A percentile compares a stretch with the other conserved stretches of the same genome.
These are phyloP conservation scores for Heterobasidion occidentale DNA, from an alignment of 1,284 basidiomycete species.

Conservation along the genomic window DNA sequence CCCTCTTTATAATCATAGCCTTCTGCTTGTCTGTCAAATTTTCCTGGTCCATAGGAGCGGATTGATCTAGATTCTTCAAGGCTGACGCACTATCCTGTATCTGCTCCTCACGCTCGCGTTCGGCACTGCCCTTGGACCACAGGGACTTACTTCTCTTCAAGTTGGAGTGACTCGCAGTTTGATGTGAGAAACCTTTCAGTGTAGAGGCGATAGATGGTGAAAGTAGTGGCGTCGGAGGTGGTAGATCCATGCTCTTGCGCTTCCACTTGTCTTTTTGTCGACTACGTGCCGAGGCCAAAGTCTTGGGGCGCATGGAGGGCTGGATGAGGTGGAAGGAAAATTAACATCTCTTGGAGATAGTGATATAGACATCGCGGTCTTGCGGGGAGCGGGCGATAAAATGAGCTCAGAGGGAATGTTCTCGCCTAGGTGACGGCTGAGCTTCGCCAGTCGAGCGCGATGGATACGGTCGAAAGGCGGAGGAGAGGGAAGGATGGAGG, in stretches of 20 bases:
- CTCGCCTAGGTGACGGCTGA: constrained; percentile 32
- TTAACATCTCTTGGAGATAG: background rate
- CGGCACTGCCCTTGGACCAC: constrained; percentile 6
- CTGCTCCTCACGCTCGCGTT: background rate
- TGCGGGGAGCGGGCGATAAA: background rate
- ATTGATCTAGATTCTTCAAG: constrained; percentile 3
- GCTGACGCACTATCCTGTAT: background rate
- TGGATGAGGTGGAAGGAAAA: background rate
- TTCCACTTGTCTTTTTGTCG: background rate
- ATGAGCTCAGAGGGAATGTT: constrained; percentile 28
- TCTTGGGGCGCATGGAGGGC: background rate
- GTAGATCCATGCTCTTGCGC: constrained; percentile 4
- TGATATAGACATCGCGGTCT: background rate
- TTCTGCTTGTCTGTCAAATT: constrained; percentile 25
- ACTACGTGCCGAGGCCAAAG: background rate
- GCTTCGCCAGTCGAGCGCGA: constrained; percentile 29
- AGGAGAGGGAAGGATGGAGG: background rate
- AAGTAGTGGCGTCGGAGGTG: background rate
- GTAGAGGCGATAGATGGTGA: background rate
- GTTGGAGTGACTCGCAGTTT: background rate
- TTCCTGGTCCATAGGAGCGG: background rate
- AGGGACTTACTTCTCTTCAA: constrained; percentile 6
- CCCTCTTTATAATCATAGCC: constrained; percentile 32
- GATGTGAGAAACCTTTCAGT: background rate
- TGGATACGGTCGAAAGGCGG: constrained; percentile 6